Conservation (phyloP, 805 yeast genomes). For the Wickerhamomyces chaumierensis region DNA sequence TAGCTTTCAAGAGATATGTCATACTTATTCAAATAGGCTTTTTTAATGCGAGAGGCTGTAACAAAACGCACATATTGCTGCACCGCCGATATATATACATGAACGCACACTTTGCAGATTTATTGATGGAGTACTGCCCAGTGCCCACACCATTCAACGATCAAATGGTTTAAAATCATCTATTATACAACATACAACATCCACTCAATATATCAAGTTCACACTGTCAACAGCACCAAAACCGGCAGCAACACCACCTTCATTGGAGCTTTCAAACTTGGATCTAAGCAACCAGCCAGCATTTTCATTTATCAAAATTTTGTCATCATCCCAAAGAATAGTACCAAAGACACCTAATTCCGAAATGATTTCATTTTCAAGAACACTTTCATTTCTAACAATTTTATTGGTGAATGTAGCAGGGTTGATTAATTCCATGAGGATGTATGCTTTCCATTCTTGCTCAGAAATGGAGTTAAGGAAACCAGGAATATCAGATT, state of each 20-base stretch:
- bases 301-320: slow-evolving; percentile 47
- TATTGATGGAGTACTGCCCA: no score
- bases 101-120: no score
- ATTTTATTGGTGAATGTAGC: slow-evolving; percentile 59
- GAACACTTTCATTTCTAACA: slow-evolving; percentile 50
- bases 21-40: no score
- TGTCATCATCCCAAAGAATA: slow-evolving; percentile 56
- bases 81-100: no score
- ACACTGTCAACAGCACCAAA: slow-evolving; percentile 93
- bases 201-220: slow-evolving; percentile 26
- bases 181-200: no score
- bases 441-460: slow-evolving; percentile 83
- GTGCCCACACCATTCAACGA: no score
- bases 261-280: slow-evolving; percentile 77
- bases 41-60: no score
- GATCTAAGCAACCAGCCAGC: slow-evolving; percentile 86
- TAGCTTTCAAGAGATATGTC: no score
- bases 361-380: slow-evolving; percentile 67
- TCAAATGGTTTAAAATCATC: no score
- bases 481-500: slow-evolving; percentile 72
- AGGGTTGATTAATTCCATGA: slow-evolving; percentile 89
- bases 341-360: slow-evolving; percentile 91
- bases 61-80: no score
- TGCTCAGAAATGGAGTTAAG: slow-evolving; percentile 44
- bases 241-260: slow-evolving; percentile 99